Evolutionary conservation across 192 early-diverging fungal genomes (phyloP).

Genomic region (Gonapodya prolifera): DNA sequence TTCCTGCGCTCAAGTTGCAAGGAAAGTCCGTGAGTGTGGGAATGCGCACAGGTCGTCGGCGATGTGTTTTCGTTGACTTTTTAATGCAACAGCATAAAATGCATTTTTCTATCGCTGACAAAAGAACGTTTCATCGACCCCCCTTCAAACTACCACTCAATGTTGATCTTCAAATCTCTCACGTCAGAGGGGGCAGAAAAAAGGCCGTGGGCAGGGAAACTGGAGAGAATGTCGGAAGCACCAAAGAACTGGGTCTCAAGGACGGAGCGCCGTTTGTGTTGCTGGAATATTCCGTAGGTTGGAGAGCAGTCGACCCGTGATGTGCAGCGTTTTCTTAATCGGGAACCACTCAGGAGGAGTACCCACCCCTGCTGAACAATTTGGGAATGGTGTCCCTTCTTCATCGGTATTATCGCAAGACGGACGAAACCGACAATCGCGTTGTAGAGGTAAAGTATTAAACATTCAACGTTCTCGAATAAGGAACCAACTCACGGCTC

Average conservation of each 20-base stretch:
- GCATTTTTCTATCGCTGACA: constrained; percentile 61
- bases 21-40: constrained; percentile 44
- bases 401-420: constrained; percentile 92
- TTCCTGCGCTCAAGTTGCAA: constrained; percentile 73
- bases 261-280: constrained; percentile 72
- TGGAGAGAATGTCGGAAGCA: constrained; percentile 57
- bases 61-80: background rate
- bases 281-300: constrained; percentile 69
- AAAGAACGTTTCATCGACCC: constrained; percentile 83
- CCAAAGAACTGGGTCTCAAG: constrained; percentile 79
- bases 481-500: no score
- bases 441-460: constrained; percentile 43
- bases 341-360: constrained; percentile 57
- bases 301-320: background rate
- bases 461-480: background rate
- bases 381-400: constrained; percentile 89
- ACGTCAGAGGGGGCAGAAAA: constrained; percentile 58
- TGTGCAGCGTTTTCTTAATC: background rate
- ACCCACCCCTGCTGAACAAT: constrained; percentile 84
- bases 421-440: constrained; percentile 61
- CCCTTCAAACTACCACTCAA: constrained; percentile 49
- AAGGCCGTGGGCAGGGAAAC: constrained; percentile 24
- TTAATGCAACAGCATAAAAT: constrained; percentile 58
- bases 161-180: constrained; percentile 52
- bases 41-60: background rate